phyloP scores from a whole-genome alignment of 2,329 filamentous ascomycete genomes.

The Zalaria sp. region DNA sequence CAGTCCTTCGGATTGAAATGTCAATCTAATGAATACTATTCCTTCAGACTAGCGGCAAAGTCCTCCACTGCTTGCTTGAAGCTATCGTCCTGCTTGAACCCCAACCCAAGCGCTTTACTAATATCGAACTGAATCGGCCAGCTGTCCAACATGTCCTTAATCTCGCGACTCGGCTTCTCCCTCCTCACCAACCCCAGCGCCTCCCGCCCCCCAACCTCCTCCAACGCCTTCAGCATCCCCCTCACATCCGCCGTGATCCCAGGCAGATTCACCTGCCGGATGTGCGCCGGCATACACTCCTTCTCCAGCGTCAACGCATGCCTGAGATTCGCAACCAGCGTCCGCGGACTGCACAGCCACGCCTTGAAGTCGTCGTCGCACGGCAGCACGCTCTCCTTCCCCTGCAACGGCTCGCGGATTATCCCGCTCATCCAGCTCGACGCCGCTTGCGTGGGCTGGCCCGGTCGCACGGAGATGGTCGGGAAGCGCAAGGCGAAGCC shows the following conservation, averaged over 20 bases:
- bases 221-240: slow-evolving; percentile 42
- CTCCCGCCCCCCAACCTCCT: slow-evolving; percentile 39
- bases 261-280: slow-evolving; percentile 39
- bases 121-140: slow-evolving; percentile 44
- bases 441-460: slow-evolving; percentile 36
- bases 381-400: slow-evolving; percentile 36
- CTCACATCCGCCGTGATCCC: slow-evolving; percentile 40
- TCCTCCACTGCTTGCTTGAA: slow-evolving; percentile 32
- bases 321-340: slow-evolving; percentile 39
- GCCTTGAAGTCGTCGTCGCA: slow-evolving; percentile 37
- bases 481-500: slow-evolving; percentile 32
- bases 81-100: slow-evolving; percentile 34
- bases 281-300: slow-evolving; percentile 34
- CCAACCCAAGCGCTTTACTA: slow-evolving; percentile 40
- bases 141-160: slow-evolving; percentile 39
- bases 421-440: slow-evolving; percentile 39
- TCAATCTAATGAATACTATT: background rate
- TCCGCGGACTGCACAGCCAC: slow-evolving; percentile 43
- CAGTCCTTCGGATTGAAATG: too few relatives aligned
- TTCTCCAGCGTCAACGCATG: slow-evolving; percentile 35
- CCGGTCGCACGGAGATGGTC: slow-evolving; percentile 37
- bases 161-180: slow-evolving; percentile 35
- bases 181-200: slow-evolving; percentile 34
- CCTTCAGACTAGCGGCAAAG: slow-evolving; percentile 14
- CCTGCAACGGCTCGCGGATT: slow-evolving; percentile 38